Conservation (phyloP, 345 rosid genomes). For the Sonneratia alba region DNA sequence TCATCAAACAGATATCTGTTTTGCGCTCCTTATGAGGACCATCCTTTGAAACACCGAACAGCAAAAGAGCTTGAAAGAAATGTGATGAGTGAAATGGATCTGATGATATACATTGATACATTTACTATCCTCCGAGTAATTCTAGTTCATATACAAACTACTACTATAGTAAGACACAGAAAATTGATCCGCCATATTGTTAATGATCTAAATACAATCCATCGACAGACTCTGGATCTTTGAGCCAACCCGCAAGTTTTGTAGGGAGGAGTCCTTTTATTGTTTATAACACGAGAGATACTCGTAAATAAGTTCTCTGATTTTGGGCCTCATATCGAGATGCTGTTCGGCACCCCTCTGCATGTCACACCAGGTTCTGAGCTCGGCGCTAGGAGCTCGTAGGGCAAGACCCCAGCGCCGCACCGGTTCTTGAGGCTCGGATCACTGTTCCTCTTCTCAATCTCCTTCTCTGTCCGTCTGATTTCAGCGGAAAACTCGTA, state of each 20-base stretch:
- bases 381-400: slow-evolving; percentile 80
- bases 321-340: slow-evolving; percentile 48
- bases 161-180: background rate
- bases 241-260: background rate
- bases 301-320: background rate
- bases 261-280: background rate
- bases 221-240: background rate
- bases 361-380: slow-evolving; percentile 96
- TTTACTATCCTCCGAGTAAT: background rate
- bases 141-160: background rate
- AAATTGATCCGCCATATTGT: background rate
- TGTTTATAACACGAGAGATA: background rate
- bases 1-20: too few species aligned
- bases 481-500: slow-evolving; percentile 68
- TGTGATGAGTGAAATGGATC: background rate
- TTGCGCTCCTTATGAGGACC: too few species aligned
- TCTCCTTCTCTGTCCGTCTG: slow-evolving; percentile 63
- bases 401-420: slow-evolving; percentile 93
- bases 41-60: too few species aligned
- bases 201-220: background rate
- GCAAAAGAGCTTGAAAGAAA: background rate
- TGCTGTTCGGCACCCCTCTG: slow-evolving; percentile 94
- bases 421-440: slow-evolving; percentile 57
- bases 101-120: slow-evolving; percentile 4
- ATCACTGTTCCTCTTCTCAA: slow-evolving; percentile 63